Evolutionary conservation across 331 rosid species (phyloP), one percentile per base, ranked within the genome.

Genomic region (Cucumis variabilis): DNA sequence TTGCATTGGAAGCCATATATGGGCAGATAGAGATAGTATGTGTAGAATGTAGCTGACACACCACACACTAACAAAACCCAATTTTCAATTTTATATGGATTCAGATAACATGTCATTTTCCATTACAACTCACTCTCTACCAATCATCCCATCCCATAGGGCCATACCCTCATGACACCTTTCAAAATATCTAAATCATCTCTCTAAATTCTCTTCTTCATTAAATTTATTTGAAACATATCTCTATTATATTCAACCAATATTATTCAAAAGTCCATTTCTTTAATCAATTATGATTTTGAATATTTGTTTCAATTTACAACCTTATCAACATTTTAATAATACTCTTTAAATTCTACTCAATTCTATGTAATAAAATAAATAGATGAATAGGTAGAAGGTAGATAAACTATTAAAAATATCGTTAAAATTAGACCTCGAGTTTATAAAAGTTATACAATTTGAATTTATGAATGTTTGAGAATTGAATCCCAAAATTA

Each of bases 41-140:
- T 76, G 28, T 46, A 46, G 7, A 77, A 79, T 16, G 46, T 51
- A 51, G 16, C 24, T 25, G 68, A 53, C 65, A 16, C 67, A 79
- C n/a, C n/a, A 53, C 48, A 53, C 48, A 5, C 58, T 16, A 53
- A 58, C 85, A 81, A 81, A 60, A 5, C 53, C 71, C 53, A 30
- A 33, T 28, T 7, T 78, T 51, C 24, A 51, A 13, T 50, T 24
- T 50, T n/a, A n/a, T 24, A n/a, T 50, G 85, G 28, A 11, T 27
- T 81, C 19, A 19, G 85, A 82, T 82, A 20, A 82, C 71, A 82
- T 13, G 71, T 82, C 85, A 20, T 48, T 82, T 20, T 82, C 85
- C 72, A 58, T 33, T 30, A 60, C 85, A 82, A 82, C 55, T 60
- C 71, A 60, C 85, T 21, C 30, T 33, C 71, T 30, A 30, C 85